Evolutionary conservation across 2,329 filamentous ascomycete genomes (phyloP).

Genomic region (Graphilbum fragrans): DNA sequence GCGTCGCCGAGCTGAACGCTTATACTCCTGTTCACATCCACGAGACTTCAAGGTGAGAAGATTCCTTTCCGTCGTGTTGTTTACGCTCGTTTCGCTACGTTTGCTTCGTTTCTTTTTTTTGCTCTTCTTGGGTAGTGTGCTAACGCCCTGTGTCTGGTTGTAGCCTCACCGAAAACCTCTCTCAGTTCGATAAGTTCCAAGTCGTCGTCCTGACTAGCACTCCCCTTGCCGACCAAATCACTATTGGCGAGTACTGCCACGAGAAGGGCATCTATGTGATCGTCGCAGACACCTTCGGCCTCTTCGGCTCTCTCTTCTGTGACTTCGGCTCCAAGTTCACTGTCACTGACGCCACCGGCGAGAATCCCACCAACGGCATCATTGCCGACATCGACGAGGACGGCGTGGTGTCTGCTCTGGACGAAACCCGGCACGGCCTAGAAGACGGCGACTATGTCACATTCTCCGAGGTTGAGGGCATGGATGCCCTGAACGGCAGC

Average conservation of each 20-base stretch:
- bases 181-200: slow-evolving; percentile 81
- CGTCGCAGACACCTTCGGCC: slow-evolving; percentile 76
- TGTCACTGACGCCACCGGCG: slow-evolving; percentile 78
- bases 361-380: slow-evolving; percentile 78
- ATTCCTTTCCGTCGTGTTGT: too few relatives aligned
- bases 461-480: slow-evolving; percentile 84
- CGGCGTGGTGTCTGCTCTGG: slow-evolving; percentile 81
- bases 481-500: slow-evolving; percentile 74
- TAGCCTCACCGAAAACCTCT: slow-evolving; percentile 66
- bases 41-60: slow-evolving; percentile 38
- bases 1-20: slow-evolving; percentile 87
- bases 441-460: slow-evolving; percentile 96
- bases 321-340: slow-evolving; percentile 95
- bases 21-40: slow-evolving; percentile 87
- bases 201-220: slow-evolving; percentile 84
- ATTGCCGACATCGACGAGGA: slow-evolving; percentile 82
- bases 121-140: background rate
- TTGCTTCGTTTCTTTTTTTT: background rate
- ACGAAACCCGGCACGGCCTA: slow-evolving; percentile 88
- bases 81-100: too few relatives aligned
- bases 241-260: slow-evolving; percentile 88
- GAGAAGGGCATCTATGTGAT: slow-evolving; percentile 85
- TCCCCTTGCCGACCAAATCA: slow-evolving; percentile 65
- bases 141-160: slow-evolving; percentile 16
- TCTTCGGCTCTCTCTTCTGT: slow-evolving; percentile 94